Conservation (phyloP, 1,284 basidiomycete species). For the Apiotrichum sp. region DNA sequence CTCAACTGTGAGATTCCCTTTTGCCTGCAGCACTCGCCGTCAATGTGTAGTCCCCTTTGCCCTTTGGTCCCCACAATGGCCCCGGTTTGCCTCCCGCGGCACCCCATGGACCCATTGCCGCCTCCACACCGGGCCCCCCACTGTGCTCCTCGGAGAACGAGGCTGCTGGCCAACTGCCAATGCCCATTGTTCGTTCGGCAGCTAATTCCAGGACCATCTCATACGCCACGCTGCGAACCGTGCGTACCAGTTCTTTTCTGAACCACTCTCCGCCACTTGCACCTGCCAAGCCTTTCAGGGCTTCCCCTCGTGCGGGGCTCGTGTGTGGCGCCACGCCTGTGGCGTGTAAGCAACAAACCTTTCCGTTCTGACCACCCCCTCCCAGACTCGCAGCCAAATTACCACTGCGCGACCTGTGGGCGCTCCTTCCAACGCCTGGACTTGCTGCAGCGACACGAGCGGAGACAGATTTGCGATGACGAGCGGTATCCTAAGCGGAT, state of each 20-base stretch:
- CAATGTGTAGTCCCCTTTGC: no score
- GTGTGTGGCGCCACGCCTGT: no score
- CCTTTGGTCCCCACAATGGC: no score
- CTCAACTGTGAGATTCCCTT: no score
- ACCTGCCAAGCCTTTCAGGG: background rate
- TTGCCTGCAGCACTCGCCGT: no score
- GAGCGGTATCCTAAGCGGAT: constrained; percentile 16
- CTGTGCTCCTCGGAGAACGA: no score
- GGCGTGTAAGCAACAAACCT: background rate
- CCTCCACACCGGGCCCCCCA: no score
- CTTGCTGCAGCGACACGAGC: constrained; percentile 35
- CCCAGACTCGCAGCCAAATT: constrained; percentile 27
- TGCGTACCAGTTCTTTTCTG: constrained; percentile 13
- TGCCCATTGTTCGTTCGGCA: background rate
- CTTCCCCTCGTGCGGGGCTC: no score
- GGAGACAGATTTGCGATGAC: constrained; percentile 33
- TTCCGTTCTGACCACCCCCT: background rate
- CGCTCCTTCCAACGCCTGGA: constrained; percentile 37
- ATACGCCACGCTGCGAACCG: constrained; percentile 39
- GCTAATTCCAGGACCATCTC: constrained; percentile 33
- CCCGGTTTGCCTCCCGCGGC: no score
- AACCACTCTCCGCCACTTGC: no score
- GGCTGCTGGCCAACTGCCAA: no score
- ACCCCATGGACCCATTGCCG: no score
- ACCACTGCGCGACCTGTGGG: constrained; percentile 27